These are phyloP conservation scores for Ophiostoma perfectum DNA, from an alignment of 2,329 filamentous ascomycete genomes.

Conservation along the genomic window DNA sequence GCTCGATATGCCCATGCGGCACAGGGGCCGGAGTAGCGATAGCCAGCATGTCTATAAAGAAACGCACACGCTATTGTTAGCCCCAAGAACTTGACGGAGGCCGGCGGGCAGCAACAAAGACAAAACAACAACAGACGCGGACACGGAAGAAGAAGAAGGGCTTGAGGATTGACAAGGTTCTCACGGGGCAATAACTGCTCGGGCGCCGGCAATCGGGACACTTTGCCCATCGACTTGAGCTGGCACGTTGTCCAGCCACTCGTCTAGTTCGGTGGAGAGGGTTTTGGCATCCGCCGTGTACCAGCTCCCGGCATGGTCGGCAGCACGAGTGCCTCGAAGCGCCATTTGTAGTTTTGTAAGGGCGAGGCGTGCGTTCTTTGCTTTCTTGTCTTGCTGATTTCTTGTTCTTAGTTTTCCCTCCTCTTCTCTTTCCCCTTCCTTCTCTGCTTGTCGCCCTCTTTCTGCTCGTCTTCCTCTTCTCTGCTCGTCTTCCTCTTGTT, in stretches of 20 bases:
- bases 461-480: too few relatives aligned
- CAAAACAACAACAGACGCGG: slow-evolving; percentile 22
- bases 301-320: slow-evolving; percentile 75
- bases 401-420: background rate
- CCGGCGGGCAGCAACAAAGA: background rate
- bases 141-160: background rate
- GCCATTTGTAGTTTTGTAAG: slow-evolving; percentile 19
- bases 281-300: slow-evolving; percentile 58
- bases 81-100: too few relatives aligned
- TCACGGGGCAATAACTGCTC: slow-evolving; percentile 90
- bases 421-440: background rate
- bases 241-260: slow-evolving; percentile 69
- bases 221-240: slow-evolving; percentile 51
- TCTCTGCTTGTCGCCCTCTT: too few relatives aligned
- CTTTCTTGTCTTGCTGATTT: background rate
- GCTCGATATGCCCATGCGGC: slow-evolving; percentile 93
- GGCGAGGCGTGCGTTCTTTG: background rate
- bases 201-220: slow-evolving; percentile 67
- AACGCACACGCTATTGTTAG: background rate
- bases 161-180: slow-evolving; percentile 30
- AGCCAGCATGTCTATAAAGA: slow-evolving; percentile 74
- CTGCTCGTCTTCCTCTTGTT: too few relatives aligned
- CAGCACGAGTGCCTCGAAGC: slow-evolving; percentile 24
- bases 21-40: slow-evolving; percentile 82
- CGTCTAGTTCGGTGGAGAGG: slow-evolving; percentile 66